A percentile compares a stretch with the other conserved stretches of the same genome.
Evolutionary conservation across 345 rosid genomes (phyloP).

Genomic region (Eucalyptus melliodora): DNA sequence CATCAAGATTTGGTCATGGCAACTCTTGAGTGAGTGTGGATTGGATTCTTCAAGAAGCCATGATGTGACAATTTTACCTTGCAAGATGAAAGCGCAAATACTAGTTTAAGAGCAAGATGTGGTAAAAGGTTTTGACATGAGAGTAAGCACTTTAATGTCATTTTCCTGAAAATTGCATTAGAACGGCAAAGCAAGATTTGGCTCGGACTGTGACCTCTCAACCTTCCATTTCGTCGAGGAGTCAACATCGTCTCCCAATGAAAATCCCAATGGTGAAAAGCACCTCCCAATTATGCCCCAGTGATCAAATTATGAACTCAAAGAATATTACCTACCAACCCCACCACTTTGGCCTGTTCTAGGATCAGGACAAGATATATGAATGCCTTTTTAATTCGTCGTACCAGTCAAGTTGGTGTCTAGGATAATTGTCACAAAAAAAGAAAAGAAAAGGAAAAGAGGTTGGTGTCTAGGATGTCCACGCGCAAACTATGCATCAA

Average conservation of each 20-base stretch:
- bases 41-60: neutral
- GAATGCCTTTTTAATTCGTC: neutral
- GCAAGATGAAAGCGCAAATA: neutral
- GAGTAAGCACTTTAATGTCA: neutral
- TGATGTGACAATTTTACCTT: neutral
- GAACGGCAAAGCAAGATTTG: neutral
- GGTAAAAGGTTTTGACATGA: neutral
- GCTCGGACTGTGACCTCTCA: neutral
- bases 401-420: neutral
- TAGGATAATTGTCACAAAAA: no score
- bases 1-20: neutral
- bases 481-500: neutral
- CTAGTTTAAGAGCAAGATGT: neutral
- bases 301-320: neutral
- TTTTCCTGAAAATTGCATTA: neutral
- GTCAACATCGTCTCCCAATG: neutral
- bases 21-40: neutral
- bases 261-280: neutral
- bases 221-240: neutral
- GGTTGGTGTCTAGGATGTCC: neutral
- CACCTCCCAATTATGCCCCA: neutral
- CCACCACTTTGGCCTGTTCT: neutral
- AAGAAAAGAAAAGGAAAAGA: no score
- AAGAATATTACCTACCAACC: neutral
- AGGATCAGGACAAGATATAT: neutral